Evolutionary conservation across 148 eudicot species (phyloP), one percentile per base, ranked within the genome.

Genomic region (Silene uniflora): DNA sequence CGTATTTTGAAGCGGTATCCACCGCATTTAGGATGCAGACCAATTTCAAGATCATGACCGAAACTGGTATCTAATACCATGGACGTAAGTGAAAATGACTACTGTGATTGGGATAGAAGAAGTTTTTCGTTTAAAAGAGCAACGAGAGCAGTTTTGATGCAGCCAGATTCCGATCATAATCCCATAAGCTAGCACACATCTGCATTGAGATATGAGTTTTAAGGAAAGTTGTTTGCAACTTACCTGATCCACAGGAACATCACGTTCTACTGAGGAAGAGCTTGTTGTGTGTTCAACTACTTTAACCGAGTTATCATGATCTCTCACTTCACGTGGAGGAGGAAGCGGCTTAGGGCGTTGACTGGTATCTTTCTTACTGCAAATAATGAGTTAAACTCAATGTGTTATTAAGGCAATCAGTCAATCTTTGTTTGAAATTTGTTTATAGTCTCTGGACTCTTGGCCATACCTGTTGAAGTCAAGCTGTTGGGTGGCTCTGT

Each of bases 251-350:
- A 49, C 62, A 62, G 75, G 52, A 71, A 18, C 19, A 56, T 74
- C n/a, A 62, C 79, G 62, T 18, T 79, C 88, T 63, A 16, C 71
- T 39, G 85, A 69, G 72, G 83, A 88, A 62, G 77, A 82, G 60
- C 73, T 81, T 67, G 77, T 74, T 44, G 24, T 22, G 14, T 63
- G 74, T 10, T 81, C 75, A 24, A 60, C 63, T 74, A 85, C 62
- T 62, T 64, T 76, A 73, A 67, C 81, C 5, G 86, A 81, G 63
- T 85, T 83, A 75, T 89, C 97, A 58, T 86, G 90, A 11, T 86
- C 86, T 58, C 83, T 81, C 49, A 89, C 90, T 83, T 71, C 87
- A 52, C 65, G 84, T 5, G 97, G 97, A 67, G 91, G 97, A 72
- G 86, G 91, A 75, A 88, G 89, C 66, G 89, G 88, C 75, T 32